A percentile compares a stretch with the other conserved stretches of the same genome.
phyloP scores from a whole-genome alignment of 2,329 filamentous ascomycete species.

The Fusarium algeriense region DNA sequence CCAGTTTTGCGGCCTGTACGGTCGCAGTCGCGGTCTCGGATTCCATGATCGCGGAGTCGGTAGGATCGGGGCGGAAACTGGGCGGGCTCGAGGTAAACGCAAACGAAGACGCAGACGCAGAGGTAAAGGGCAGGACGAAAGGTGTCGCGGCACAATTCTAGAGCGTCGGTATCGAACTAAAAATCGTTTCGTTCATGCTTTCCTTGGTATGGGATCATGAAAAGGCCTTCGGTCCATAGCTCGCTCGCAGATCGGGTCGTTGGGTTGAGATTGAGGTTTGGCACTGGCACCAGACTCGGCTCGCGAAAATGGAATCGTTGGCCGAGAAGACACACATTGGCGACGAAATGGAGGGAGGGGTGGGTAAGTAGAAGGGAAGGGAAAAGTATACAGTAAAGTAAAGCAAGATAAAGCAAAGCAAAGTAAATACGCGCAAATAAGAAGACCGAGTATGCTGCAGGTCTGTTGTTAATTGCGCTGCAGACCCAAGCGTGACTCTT shows the following conservation, averaged over 20 bases:
- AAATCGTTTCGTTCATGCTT: slow-evolving; percentile 52
- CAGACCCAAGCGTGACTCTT: slow-evolving; percentile 20
- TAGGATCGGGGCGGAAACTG: slow-evolving; percentile 19
- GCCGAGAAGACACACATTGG: slow-evolving; percentile 55
- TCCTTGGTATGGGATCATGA: slow-evolving; percentile 47
- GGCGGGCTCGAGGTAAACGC: slow-evolving; percentile 16
- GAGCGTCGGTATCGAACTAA: slow-evolving; percentile 43
- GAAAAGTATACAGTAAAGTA: slow-evolving; percentile 4
- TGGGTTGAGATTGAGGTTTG: slow-evolving; percentile 38
- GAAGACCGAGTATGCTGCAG: slow-evolving; percentile 8
- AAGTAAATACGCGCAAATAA: slow-evolving; percentile 18
- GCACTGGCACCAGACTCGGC: slow-evolving; percentile 51
- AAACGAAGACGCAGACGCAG: slow-evolving; percentile 10
- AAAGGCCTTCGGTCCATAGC: slow-evolving; percentile 52
- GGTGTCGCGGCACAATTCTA: slow-evolving; percentile 35
- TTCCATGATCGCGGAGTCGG: slow-evolving; percentile 42
- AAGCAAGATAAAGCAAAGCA: slow-evolving; percentile 18
- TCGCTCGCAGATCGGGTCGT: slow-evolving; percentile 46
- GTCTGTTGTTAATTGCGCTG: slow-evolving; percentile 32
- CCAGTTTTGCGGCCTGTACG: slow-evolving; percentile 27
- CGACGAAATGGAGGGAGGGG: slow-evolving; percentile 38
- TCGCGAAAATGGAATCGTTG: slow-evolving; percentile 53
- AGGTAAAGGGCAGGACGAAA: slow-evolving; percentile 31
- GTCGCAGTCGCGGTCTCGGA: slow-evolving; percentile 23
- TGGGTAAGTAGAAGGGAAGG: neutral